These are phyloP conservation scores for Baorangia bicolor DNA, from an alignment of 768 basidiomycete species.

Conservation along the genomic window DNA sequence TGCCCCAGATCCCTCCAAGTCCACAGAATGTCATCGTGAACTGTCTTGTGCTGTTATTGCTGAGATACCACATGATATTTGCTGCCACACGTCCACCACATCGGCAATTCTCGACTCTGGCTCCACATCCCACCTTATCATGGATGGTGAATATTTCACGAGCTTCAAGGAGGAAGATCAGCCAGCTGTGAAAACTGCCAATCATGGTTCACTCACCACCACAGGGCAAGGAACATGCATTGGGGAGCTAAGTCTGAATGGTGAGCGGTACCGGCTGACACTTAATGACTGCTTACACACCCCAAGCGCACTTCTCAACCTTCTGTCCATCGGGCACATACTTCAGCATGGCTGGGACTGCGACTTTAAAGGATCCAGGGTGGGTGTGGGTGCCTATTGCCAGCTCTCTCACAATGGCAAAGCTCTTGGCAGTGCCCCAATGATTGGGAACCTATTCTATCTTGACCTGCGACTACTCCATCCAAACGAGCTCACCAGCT, in stretches of 20 bases:
- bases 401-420: not conserved
- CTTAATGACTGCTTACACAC: not conserved
- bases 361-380: no score
- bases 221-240: not conserved
- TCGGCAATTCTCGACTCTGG: not conserved
- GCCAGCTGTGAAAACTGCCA: not conserved
- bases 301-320: no score
- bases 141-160: not conserved
- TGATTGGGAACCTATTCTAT: not conserved
- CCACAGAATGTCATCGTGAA: not conserved
- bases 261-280: fast-evolving
- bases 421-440: not conserved
- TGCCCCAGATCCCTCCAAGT: no score
- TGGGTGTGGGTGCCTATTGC: fast-evolving
- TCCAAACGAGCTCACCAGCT: not conserved
- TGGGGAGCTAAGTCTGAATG: not conserved
- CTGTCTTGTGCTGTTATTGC: not conserved
- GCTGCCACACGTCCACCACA: not conserved
- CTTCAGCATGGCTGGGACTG: no score
- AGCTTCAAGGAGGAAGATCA: not conserved
- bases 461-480: no score
- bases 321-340: no score
- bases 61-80: not conserved
- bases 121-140: not conserved
- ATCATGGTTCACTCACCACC: not conserved